Evolutionary conservation across 768 basidiomycete genomes (phyloP).

Genomic region (Rhizopogon vesiculosus): DNA sequence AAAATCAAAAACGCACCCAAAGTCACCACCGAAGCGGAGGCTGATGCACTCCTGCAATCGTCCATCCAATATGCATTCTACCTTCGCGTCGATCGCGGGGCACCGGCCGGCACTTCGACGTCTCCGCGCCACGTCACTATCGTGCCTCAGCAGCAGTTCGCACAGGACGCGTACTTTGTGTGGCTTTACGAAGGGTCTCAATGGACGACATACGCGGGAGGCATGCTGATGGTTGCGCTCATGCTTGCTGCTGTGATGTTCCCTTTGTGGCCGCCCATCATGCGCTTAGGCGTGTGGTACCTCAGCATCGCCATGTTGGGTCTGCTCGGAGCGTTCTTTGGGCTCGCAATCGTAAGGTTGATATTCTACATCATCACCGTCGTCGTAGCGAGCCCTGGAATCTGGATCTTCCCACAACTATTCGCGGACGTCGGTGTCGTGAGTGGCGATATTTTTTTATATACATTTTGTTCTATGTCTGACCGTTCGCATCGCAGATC

Average conservation of each 20-base stretch:
- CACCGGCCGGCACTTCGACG: constrained; percentile 40
- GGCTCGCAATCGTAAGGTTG: constrained; percentile 81
- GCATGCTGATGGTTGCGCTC: constrained; percentile 84
- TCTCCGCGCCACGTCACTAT: constrained; percentile 70
- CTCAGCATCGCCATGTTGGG: constrained; percentile 84
- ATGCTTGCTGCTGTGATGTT: constrained; percentile 99
- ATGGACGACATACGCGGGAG: constrained; percentile 89
- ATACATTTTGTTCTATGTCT: background rate
- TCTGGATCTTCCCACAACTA: constrained; percentile 98
- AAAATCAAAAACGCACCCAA: constrained; percentile 80
- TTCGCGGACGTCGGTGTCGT: constrained; percentile 99
- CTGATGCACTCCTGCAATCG: constrained; percentile 56
- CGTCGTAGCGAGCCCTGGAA: constrained; percentile 80
- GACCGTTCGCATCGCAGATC: constrained; percentile 47
- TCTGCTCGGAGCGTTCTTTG: constrained; percentile 88
- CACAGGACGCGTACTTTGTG: constrained; percentile 81
- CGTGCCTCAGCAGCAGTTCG: constrained; percentile 76
- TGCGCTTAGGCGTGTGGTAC: constrained; percentile 96
- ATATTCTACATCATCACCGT: constrained; percentile 95
- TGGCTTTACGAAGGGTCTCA: constrained; percentile 98
- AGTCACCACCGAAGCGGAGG: constrained; percentile 73
- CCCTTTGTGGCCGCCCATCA: constrained; percentile 93
- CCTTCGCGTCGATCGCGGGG: constrained; percentile 84
- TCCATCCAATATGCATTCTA: constrained; percentile 87
- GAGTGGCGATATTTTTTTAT: constrained; percentile 33